Base-by-base conservation (phyloP, 305 asterid genomes). In the Plantago lanceolata region DNA sequence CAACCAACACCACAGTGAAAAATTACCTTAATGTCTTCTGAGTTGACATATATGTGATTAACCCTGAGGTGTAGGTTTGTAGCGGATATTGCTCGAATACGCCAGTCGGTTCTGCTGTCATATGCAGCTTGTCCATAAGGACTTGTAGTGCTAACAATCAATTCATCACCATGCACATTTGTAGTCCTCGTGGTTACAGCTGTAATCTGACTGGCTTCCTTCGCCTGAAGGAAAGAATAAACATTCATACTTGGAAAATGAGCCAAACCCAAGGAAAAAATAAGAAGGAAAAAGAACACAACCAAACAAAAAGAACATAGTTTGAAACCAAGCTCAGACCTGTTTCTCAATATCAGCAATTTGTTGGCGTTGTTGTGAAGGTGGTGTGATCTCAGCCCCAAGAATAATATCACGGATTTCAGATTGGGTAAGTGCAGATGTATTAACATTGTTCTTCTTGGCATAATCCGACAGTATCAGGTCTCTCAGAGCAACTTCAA, bases 311-410 rank as follows among this genome's bases (percentile, higher is more conserved):
- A 28, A 69, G n/a, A 60, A 14, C 26, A 9, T 11, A 5, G 35
- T 13, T 60, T 14, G 48, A 19, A 37, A 18, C 16, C 6, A 5
- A 37, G 37, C 4, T 16, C 50, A 72, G 18, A 90, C 99, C 96
- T 88, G 96, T 74, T 90, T 94, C 81, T 94, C 99, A 51, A 94
- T 94, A 75, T 94, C 99, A 6, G 99, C 99, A 76, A 94, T 90
- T 67, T 94, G 99, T 62, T 94, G 97, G n/a, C 99, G 82, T 80
- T 94, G 99, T 70, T 90, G 99, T 8, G 99, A 94, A 24, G 99
- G 99, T 6, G 99, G 99, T 19, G 99, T 94, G 28, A 94, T 94
- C 75, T 94, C 99, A 69, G 99, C 99, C 47, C 99, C 99, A 50
- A 94, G 99, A 63, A 94, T 94, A 28, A 94, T 94, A 76, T 94